Evolutionary conservation across 768 basidiomycete genomes (phyloP), one percentile per base, ranked within the genome.

Genomic region (Lyophyllum semitale): DNA sequence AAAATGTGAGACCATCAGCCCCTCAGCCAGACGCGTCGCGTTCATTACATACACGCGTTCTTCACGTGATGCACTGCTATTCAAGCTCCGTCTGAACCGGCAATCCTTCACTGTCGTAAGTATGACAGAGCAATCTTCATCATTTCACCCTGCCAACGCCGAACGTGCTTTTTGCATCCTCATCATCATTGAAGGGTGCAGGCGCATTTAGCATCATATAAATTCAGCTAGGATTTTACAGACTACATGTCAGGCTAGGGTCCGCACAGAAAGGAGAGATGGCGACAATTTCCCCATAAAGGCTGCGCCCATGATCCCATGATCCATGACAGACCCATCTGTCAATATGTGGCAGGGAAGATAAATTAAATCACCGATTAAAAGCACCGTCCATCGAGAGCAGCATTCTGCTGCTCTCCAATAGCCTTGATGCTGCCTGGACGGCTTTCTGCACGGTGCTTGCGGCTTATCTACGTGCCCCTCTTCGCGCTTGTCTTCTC

Each of bases 401-500:
- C 30, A 3, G 22, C 22, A 25, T 23, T n/a, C 32, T 53, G 22
- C 37, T 35, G 48, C 29, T 56, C 33, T 12, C 18, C 33, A 37
- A 30, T 20, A 18, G 40, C 41, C 38, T 33, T 27, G 23, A 58
- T 48, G 53, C 53, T 57, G 41, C 38, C 27, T n/a, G 46, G 49
- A 8, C 53, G 38, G 18, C 37, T 49, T 20, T 53, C 53, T 9
- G n/a, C 40, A 30, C 55, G 53, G 35, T 32, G 55, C 43, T 46
- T 49, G 48, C 56, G 60, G 38, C 49, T 58, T 35, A 25, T 61
- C 27, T 2, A 53, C 50, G 53, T 61, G 2, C 53, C 53, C 6
- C 53, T 58, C 27, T 22, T 45, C 25, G 57, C 60, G 18, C n/a
- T 58, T 17, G 50, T 49, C 18, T 55, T 61, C 30, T 58, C 56